Conservation (phyloP, 805 yeast genomes). For the Kodamaea nitidulidarum region DNA sequence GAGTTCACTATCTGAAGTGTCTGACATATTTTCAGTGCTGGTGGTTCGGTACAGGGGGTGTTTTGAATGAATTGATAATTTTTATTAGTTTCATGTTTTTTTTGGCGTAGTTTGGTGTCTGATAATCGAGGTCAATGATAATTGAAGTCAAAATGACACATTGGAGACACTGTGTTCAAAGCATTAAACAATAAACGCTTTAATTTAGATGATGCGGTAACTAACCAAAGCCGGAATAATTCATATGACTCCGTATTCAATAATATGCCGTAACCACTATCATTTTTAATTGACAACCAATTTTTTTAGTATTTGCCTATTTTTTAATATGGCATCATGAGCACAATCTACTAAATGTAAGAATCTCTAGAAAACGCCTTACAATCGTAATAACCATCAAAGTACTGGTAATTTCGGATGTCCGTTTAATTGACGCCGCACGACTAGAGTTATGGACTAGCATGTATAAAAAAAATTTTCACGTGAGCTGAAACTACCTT, state of each 20-base stretch:
- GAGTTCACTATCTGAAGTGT: constrained; percentile 20
- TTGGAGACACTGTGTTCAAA: too few species aligned
- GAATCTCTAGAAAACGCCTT: not conserved
- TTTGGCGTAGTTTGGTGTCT: too few species aligned
- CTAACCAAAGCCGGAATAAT: too few species aligned
- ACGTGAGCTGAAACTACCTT: constrained; percentile 2
- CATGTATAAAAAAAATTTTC: too few species aligned
- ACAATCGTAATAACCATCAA: not conserved
- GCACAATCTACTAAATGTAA: not conserved
- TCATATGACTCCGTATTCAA: not conserved
- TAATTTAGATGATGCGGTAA: too few species aligned
- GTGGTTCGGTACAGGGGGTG: not conserved
- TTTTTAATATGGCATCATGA: too few species aligned
- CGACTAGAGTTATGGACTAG: not conserved
- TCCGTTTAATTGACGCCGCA: not conserved
- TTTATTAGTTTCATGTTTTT: too few species aligned
- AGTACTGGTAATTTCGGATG: not conserved
- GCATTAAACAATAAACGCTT: too few species aligned
- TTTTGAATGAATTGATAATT: too few species aligned
- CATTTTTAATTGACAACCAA: too few species aligned
- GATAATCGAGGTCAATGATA: too few species aligned
- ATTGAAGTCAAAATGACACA: too few species aligned
- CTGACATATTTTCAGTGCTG: constrained; percentile 7
- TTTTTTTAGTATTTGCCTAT: not conserved
- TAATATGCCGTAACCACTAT: not conserved